Base-by-base conservation (phyloP, 108 stramenopile species). In the Poteriospumella lacustris region DNA sequence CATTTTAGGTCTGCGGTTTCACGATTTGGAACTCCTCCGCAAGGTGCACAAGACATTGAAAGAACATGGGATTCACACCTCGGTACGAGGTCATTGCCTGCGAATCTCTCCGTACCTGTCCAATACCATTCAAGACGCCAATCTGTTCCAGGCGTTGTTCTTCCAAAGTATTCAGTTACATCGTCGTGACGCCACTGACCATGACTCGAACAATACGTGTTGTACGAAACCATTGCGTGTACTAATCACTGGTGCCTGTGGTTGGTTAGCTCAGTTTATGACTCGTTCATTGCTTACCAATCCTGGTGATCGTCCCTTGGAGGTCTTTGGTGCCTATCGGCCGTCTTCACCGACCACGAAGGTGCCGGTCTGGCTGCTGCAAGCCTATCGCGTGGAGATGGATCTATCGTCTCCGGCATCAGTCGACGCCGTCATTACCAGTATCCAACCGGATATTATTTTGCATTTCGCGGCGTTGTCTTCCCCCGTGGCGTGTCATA, bases 391-490 rank as follows among this genome's bases (percentile, higher is more conserved):
- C 19, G 9, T 52, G 47, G 19, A 52, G 47, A 52, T 15, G 47
- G 15, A 52, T 52, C 47, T 15, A 19, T 52, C 19, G 47, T 52
- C n/a, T 52, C 9, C 19, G 47, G 47, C 9, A 19, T 9, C 9
- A 52, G 47, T 52, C 47, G 47, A 39, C 26, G 70, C 3, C 15
- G 42, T 73, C 9, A 34, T 42, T 33, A 3, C 9, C 33, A 9
- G 47, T 19, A 26, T 73, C 38, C 39, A 40, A 19, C 70, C 70
- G 3, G 40, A 73, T 42, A 31, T 73, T 19, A 56, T 73, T 5
- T 5, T 73, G 15, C 70, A 73, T 56, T 52, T 56, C 9, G 70
- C 70, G 26, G 70, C 70, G 5, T 28, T 52, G 5, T 73, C 70
- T 5, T 73, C 70, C 31, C 70, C 70, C 36, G 12, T 33, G 38